Evolutionary conservation across 495 filamentous ascomycete genomes (phyloP), one percentile per base, ranked within the genome.

Genomic region (Daldinia loculata): DNA sequence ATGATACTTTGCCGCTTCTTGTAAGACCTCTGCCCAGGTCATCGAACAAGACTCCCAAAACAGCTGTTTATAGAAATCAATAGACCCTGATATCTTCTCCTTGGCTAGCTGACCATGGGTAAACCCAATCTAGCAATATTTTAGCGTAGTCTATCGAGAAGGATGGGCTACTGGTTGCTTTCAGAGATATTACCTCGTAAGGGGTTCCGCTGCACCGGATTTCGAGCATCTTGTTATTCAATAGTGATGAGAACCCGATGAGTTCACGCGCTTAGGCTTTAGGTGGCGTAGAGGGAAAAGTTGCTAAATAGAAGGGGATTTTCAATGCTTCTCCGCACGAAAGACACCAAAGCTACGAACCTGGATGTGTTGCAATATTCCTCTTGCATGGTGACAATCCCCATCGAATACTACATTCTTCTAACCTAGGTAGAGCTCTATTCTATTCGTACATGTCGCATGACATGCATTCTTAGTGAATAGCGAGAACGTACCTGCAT

Each of bases 171-270:
- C 4, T 24, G 7, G 24, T 9, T 6, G 43, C 2, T 32, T n/a
- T 45, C 29, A 9, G 22, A 61, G 27, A 39, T 63, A 61, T 67
- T 67, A 78, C 74, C 57, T 75, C 72, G 24, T 76, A 68, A 48
- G 79, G 69, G 1, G 72, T 76, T n/a, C 79, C 79, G 8, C 60
- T 63, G 43, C 75, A 77, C 34, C 66, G 63, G n/a, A 81, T 75
- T 61, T 79, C 72, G 9, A 81, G 72, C 79, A 81, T 81, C 3
- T 58, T 77, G 51, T 29, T 38, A 58, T 36, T 26, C 38, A 32
- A 7, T 34, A 7, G 17, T 19, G 30, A 32, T 9, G 29, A 32
- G 7, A 32, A 32, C 29, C 29, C 7, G 7, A 6, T 4, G 32
- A 3, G 32, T 14, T 36, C 3, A 14, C 11, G 12, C 3, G 34